Base-by-base conservation (phyloP, 306 rosid species). In the Pachyrhizus erosus region DNA sequence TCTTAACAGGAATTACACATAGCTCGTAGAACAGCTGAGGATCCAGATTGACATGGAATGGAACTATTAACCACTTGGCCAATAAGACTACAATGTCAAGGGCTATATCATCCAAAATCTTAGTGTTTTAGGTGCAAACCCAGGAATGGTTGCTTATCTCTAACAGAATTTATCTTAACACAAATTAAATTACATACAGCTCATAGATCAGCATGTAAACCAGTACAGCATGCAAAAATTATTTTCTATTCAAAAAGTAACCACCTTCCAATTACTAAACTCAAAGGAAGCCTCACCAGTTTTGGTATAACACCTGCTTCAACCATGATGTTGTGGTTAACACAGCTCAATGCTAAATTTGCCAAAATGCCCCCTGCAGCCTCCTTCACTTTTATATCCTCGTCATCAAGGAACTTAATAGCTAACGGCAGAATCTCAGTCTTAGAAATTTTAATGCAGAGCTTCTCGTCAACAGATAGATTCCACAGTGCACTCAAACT, bases 311-410 rank as follows among this genome's bases (percentile, higher is more conserved):
- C 91, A 83, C 97, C 97, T 58, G 87, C 88, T 90, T 94, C 98
- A 64, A 94, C 97, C 90, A 94, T 86, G 54, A 86, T 80, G 77
- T 66, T 78, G 70, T 90, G 97, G 89, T 82, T 95, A 78, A 54
- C 85, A 33, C 73, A 89, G 57, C 84, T 87, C 84, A 93, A 65
- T 74, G 97, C 91, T 80, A 95, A 86, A 87, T 93, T 95, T 64
- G 94, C 97, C 82, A 95, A 82, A 84, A 95, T 82, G 77, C 97
- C 97, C 23, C 90, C 95, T 0, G 97, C 94, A 62, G 97, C 97
- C 87, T 93, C 97, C 87, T 90, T 86, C 81, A 95, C 94, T 84
- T 65, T 83, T 68, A 86, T 67, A 76, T 93, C 93, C 83, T 95
- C 97, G 10, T 89, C 97, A 52, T 89, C 97, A 52, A 95, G 87